Evolutionary conservation across 208 protist genomes (phyloP).

Genomic region (Baffinella frigidus): DNA sequence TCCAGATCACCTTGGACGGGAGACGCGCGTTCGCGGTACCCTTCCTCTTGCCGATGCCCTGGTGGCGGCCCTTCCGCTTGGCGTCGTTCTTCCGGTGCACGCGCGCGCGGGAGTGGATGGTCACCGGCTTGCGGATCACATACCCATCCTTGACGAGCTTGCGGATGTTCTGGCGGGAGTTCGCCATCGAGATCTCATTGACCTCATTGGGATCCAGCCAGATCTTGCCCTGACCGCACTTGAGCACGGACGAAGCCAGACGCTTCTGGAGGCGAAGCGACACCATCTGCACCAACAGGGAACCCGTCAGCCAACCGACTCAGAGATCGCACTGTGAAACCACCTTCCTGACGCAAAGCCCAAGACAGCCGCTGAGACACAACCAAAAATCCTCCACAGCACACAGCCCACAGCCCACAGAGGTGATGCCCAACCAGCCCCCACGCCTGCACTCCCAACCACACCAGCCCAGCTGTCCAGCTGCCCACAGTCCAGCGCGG

Average conservation of each 20-base stretch:
- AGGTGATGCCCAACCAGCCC: too few relatives aligned
- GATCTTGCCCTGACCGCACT: constrained; percentile 93
- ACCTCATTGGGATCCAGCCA: constrained; percentile 98
- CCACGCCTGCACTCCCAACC: too few relatives aligned
- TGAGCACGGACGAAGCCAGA: constrained; percentile 93
- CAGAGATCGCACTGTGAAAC: too few relatives aligned
- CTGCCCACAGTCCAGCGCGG: too few relatives aligned
- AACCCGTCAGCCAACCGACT: too few relatives aligned
- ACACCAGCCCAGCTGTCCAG: too few relatives aligned
- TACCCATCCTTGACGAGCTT: constrained; percentile 95
- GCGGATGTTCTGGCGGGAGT: constrained; percentile 91
- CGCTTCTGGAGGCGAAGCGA: constrained; percentile 91
- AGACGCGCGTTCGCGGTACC: constrained; percentile 95
- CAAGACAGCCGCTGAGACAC: too few relatives aligned
- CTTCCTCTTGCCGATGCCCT: constrained; percentile 88
- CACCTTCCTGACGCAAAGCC: too few relatives aligned
- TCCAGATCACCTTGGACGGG: constrained; percentile 95
- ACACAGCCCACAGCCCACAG: too few relatives aligned
- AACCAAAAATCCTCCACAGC: too few relatives aligned
- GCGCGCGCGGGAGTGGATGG: constrained; percentile 91
- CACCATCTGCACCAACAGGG: too few relatives aligned
- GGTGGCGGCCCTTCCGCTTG: constrained; percentile 89
- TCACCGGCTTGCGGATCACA: constrained; percentile 93
- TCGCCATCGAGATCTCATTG: constrained; percentile 92
- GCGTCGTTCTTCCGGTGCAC: constrained; percentile 83